phyloP scores from a whole-genome alignment of 2,329 filamentous ascomycete genomes.

The Lachnellula suecica region DNA sequence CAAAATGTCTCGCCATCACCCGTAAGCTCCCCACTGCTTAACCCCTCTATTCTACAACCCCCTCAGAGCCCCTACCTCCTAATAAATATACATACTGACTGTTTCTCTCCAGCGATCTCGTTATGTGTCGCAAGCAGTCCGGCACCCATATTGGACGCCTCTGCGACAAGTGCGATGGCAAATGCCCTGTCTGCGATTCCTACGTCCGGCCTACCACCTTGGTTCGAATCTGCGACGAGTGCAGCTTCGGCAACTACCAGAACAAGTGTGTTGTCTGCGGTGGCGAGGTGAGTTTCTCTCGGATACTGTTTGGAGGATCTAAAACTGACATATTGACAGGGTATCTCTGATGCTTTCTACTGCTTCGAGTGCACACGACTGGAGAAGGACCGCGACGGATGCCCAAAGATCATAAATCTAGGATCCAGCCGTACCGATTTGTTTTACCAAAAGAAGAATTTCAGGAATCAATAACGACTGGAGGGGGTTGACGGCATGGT shows the following conservation, averaged over 20 bases:
- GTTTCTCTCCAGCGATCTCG: slow-evolving; percentile 71
- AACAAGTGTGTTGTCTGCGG: slow-evolving; percentile 99
- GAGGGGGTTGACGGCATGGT: background rate
- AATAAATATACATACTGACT: slow-evolving; percentile 15
- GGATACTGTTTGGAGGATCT: background rate
- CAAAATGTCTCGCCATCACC: slow-evolving; percentile 50
- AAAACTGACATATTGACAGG: slow-evolving; percentile 40
- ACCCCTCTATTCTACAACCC: background rate
- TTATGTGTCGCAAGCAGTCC: slow-evolving; percentile 99
- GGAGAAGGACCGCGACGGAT: slow-evolving; percentile 96
- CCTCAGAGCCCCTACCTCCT: background rate
- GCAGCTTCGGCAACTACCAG: slow-evolving; percentile 99
- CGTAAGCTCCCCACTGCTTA: slow-evolving; percentile 52
- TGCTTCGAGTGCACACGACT: slow-evolving; percentile 97
- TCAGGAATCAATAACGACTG: slow-evolving; percentile 51
- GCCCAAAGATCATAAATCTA: slow-evolving; percentile 98
- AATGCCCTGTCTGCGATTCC: slow-evolving; percentile 97
- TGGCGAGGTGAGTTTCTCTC: slow-evolving; percentile 57
- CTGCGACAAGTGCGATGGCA: slow-evolving; percentile 99
- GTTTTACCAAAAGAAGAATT: slow-evolving; percentile 61
- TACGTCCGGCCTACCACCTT: slow-evolving; percentile 98
- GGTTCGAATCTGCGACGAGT: slow-evolving; percentile 98
- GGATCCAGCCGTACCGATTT: slow-evolving; percentile 95
- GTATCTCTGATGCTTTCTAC: slow-evolving; percentile 97
- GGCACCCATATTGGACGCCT: slow-evolving; percentile 98